phyloP scores from a whole-genome alignment of 164 flowering plant species.

The Liriodendron chinense region DNA sequence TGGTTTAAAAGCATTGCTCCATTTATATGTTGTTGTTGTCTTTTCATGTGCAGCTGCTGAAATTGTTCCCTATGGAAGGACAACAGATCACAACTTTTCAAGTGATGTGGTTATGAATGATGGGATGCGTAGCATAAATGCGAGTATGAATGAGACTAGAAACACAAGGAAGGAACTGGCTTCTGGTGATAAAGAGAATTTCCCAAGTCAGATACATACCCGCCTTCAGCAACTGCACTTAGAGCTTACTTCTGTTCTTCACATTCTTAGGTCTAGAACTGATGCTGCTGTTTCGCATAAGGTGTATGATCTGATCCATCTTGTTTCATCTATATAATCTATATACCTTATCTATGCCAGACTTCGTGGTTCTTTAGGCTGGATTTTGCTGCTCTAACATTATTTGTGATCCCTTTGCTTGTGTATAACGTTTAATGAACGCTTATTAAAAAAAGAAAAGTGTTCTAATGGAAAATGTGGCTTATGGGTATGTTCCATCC shows the following conservation, averaged over 20 bases:
- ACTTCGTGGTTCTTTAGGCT: not conserved
- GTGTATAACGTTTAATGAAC: not conserved
- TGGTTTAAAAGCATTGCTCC: slow-evolving; percentile 2
- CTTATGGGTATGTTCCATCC: too few species aligned
- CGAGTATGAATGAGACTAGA: slow-evolving; percentile 16
- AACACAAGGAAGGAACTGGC: slow-evolving; percentile 14
- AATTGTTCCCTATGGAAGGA: slow-evolving; percentile 25
- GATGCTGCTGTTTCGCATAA: slow-evolving; percentile 19
- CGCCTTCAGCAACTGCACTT: slow-evolving; percentile 58
- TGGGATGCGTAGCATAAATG: slow-evolving; percentile 19
- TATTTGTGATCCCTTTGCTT: not conserved
- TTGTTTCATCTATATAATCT: not conserved
- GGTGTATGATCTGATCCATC: slow-evolving; percentile 22
- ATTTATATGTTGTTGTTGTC: not conserved
- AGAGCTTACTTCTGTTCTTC: slow-evolving; percentile 74
- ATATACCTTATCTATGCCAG: not conserved
- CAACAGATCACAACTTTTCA: not conserved
- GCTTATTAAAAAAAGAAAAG: too few species aligned
- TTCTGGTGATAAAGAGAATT: slow-evolving; percentile 15
- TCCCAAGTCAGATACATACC: slow-evolving; percentile 29
- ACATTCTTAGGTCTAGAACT: slow-evolving; percentile 35
- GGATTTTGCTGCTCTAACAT: not conserved
- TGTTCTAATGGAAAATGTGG: too few species aligned
- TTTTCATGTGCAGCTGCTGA: slow-evolving; percentile 50
- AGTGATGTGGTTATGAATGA: slow-evolving; percentile 9